Conservation (phyloP, 352 stramenopile genomes). For the Pythium rishiriense region DNA sequence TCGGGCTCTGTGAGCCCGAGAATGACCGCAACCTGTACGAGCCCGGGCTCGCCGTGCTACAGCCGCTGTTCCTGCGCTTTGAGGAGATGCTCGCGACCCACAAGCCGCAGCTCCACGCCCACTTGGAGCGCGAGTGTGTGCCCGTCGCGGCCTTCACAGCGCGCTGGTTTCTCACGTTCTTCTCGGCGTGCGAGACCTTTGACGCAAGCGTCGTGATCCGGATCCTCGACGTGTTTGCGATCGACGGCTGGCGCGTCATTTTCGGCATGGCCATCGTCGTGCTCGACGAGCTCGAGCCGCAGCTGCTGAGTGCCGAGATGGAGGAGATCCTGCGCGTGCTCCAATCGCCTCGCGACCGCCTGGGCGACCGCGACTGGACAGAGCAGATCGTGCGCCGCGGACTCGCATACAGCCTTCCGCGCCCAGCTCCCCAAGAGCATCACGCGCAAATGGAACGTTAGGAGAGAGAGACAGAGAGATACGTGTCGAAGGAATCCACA, state of each 20-base stretch:
- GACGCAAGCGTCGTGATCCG: conserved; percentile 61
- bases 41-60: conserved; percentile 65
- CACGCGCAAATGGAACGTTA: too few species aligned
- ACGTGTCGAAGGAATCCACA: not conserved
- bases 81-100: conserved; percentile 62
- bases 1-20: conserved; percentile 70
- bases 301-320: conserved; percentile 57
- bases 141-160: conserved; percentile 73
- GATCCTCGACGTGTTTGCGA: conserved; percentile 76
- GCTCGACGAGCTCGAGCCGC: conserved; percentile 62
- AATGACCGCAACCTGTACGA: conserved; percentile 79
- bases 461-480: not conserved
- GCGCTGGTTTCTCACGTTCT: conserved; percentile 87
- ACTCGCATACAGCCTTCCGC: conserved; percentile 15
- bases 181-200: conserved; percentile 81
- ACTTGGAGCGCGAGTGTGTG: conserved; percentile 62
- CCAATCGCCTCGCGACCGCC: conserved; percentile 56
- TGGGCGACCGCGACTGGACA: conserved; percentile 22
- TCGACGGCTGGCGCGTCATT: conserved; percentile 80
- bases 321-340: conserved; percentile 70
- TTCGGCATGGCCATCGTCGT: conserved; percentile 81
- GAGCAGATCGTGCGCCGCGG: conserved; percentile 21
- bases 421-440: not conserved
- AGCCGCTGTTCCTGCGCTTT: conserved; percentile 67
- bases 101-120: conserved; percentile 60